Evolutionary conservation across 2,329 filamentous ascomycete genomes (phyloP), one percentile per base, ranked within the genome.

Genomic region (Paracoccidioides lutzii): DNA sequence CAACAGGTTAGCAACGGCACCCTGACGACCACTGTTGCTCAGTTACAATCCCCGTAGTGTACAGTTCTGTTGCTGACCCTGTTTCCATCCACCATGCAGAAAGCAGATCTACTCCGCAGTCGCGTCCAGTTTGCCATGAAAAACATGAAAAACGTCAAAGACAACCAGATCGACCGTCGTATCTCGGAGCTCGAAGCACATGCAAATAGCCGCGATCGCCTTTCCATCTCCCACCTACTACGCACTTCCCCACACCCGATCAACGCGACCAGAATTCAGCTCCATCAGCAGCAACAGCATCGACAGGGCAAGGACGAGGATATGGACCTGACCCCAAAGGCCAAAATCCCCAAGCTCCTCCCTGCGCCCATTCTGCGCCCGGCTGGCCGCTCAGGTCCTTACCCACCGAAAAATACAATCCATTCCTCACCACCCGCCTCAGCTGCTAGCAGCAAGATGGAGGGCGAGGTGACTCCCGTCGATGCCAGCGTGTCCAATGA

Each of bases 81-180:
- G 48, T 59, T 61, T 53, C 64, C 59, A 33, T 57, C 22, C 22
- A 22, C 22, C 22, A 22, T 48, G n/a, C 51, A 73, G 71, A 73
- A 71, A 72, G 71, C 71, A 52, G 64, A 53, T 44, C 65, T 73
- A 9, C 69, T 73, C 49, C 68, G 66, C 52, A 67, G 55, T 57
- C 66, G 66, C 58, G 63, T 73, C 53, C 71, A 71, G 61, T 67
- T 62, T 43, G 71, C 71, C 49, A 71, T 73, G 70, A 70, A 68
- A 46, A 67, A 65, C 54, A 66, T 71, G 44, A 62, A 64, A 57
- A 63, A 68, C 56, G 63, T 7, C 30, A 48, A 5, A 15, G 22
- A 22, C 22, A 22, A 69, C 55, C 66, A 71, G 56, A 66, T 73
- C 52, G 71, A 73, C 56, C 69, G 68, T 15, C 66, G 70, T 14